Evolutionary conservation across 306 rosid species (phyloP).

Genomic region (Fragaria vesca): DNA sequence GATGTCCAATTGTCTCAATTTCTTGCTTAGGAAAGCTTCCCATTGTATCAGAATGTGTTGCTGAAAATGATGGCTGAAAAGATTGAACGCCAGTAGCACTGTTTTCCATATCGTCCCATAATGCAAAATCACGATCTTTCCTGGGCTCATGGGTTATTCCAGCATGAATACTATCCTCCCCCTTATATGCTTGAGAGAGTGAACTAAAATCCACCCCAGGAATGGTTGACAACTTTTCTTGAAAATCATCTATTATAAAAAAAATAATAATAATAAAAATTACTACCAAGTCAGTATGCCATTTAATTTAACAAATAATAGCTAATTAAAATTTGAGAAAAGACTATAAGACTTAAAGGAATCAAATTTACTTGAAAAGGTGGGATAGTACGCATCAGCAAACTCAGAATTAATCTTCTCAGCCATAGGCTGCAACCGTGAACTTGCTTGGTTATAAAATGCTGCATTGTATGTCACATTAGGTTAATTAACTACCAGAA

Average conservation of each 20-base stretch:
- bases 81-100: constrained; percentile 34
- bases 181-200: constrained; percentile 39
- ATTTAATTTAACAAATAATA: constrained; percentile 12
- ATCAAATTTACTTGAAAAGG: constrained; percentile 44
- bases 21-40: constrained; percentile 47
- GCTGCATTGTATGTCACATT: constrained; percentile 44
- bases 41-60: constrained; percentile 30
- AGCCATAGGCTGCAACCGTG: constrained; percentile 39
- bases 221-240: constrained; percentile 40
- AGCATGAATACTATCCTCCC: constrained; percentile 32
- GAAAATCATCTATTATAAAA: constrained; percentile 45
- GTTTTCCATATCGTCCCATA: constrained; percentile 50
- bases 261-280: too few relatives aligned
- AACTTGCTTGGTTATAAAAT: constrained; percentile 50
- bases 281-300: constrained; percentile 16
- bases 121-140: constrained; percentile 33
- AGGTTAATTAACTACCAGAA: constrained; percentile 6
- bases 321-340: constrained; percentile 11
- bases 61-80: constrained; percentile 49
- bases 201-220: constrained; percentile 41
- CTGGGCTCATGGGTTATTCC: constrained; percentile 36
- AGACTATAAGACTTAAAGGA: background rate
- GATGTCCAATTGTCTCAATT: constrained; percentile 33
- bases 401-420: constrained; percentile 41
- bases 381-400: constrained; percentile 38